Evolutionary conservation across 495 filamentous ascomycete genomes (phyloP).

Genomic region (Aspergillus avenaceus): DNA sequence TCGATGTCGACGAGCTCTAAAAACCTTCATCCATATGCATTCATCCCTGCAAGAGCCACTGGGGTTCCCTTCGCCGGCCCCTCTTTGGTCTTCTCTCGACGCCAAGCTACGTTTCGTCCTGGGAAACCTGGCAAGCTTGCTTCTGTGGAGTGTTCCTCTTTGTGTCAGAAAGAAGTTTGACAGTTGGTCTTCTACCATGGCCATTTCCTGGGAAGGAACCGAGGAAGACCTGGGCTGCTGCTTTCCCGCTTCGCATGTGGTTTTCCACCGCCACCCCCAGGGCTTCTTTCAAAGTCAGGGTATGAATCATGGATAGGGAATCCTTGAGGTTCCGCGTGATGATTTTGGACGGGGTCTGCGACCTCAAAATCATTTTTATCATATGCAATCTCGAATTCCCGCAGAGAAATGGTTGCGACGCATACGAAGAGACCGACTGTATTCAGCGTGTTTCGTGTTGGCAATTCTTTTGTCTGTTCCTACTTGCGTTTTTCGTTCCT

Average conservation of each 20-base stretch:
- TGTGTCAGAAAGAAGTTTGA: background rate
- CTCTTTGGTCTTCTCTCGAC: slow-evolving; percentile 22
- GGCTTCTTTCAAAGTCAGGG: slow-evolving; percentile 16
- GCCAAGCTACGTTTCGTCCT: background rate
- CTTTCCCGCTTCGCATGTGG: slow-evolving; percentile 11
- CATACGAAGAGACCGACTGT: slow-evolving; percentile 30
- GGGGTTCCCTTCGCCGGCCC: slow-evolving; percentile 26
- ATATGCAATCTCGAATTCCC: slow-evolving; percentile 17
- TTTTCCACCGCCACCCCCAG: slow-evolving; percentile 7
- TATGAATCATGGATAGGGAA: slow-evolving; percentile 25
- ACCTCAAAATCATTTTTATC: slow-evolving; percentile 13
- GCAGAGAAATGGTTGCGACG: slow-evolving; percentile 32
- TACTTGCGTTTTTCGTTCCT: slow-evolving; percentile 33
- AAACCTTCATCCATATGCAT: slow-evolving; percentile 22
- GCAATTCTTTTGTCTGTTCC: slow-evolving; percentile 36
- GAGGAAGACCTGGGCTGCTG: slow-evolving; percentile 14
- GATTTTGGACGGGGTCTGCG: slow-evolving; percentile 8
- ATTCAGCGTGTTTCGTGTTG: slow-evolving; percentile 27
- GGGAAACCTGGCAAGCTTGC: background rate
- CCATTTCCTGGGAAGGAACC: background rate
- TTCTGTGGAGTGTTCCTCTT: background rate
- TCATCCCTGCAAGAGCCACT: slow-evolving; percentile 35
- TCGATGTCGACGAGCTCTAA: slow-evolving; percentile 59
- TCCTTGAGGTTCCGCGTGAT: slow-evolving; percentile 6
- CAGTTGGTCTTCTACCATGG: background rate